phyloP scores from a whole-genome alignment of 306 rosid species.

The Cucurbita maxima region DNA sequence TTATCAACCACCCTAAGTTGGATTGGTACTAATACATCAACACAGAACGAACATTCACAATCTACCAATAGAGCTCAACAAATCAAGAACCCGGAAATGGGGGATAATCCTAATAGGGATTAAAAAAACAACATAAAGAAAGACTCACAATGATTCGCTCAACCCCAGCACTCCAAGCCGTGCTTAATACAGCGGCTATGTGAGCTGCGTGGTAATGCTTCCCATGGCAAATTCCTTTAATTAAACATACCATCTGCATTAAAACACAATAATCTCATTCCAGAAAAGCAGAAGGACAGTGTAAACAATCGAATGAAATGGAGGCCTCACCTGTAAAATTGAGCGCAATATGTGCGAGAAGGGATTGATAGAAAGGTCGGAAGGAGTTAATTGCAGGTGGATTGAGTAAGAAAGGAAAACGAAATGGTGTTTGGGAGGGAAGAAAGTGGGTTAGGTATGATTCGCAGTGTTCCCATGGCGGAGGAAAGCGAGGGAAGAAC shows the following conservation, averaged over 20 bases:
- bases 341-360: slow-evolving; percentile 60
- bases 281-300: background rate
- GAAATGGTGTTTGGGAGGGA: background rate
- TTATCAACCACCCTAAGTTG: no score
- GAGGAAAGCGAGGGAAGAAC: background rate
- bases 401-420: background rate
- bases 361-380: background rate
- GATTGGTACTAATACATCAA: slow-evolving; percentile 1
- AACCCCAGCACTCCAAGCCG: slow-evolving; percentile 91
- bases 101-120: background rate
- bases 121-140: background rate
- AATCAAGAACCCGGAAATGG: background rate
- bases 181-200: slow-evolving; percentile 54
- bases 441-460: slow-evolving; percentile 43
- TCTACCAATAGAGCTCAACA: background rate
- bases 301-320: slow-evolving; percentile 28
- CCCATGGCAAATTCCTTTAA: slow-evolving; percentile 78
- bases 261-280: background rate
- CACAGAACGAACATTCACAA: background rate
- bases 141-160: slow-evolving; percentile 60
- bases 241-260: slow-evolving; percentile 82
- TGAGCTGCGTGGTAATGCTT: slow-evolving; percentile 75
- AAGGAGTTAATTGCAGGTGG: slow-evolving; percentile 14
- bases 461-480: slow-evolving; percentile 46
- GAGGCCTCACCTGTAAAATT: slow-evolving; percentile 67